Base-by-base conservation (phyloP, 345 rosid species). In the Murraya koenigii region DNA sequence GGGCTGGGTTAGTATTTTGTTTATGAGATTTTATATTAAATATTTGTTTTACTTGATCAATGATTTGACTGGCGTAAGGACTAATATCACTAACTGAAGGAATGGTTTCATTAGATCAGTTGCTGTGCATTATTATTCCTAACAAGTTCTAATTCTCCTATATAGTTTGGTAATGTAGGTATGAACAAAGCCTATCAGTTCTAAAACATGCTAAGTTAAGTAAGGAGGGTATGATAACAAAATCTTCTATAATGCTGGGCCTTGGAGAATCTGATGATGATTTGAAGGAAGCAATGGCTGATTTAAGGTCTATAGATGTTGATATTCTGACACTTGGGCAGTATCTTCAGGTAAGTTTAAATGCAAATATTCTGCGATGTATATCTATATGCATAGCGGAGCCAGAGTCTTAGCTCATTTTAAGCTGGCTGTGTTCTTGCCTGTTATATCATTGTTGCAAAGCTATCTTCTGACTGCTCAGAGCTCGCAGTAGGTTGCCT, bases 311-410 rank as follows among this genome's bases (percentile, higher is more conserved):
- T 62, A 89, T 93, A 66, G 90, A 86, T 77, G 98, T 97, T 72
- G 97, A 94, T 77, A 97, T 97, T 78, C 83, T 97, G 79, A 97
- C 99, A 64, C 90, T 94, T 61, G 99, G 99, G 44, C 99, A 97
- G 79, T 97, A 94, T 87, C 82, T 97, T 83, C 99, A 94, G 98
- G 99, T 94, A 83, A 78, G 19, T 39, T 66, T 6, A 55, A 66
- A n/a, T 79, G 54, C 69, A 58, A 32, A n/a, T 22, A 39, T 33
- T 32, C 59, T 75, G 41, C 44, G 52, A 25, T 23, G 55, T 77
- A 14, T 26, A 30, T 66, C 20, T 60, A 66, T 47, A 59, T 47
- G 58, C 69, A 54, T 39, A 41, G 32, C 6, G 28, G 56, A 74
- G 36, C 33, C 25, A 30, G 23, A 68, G 22, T 58, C 52, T 65